phyloP scores from a whole-genome alignment of 331 rosid genomes.

The Telfairia occidentalis region DNA sequence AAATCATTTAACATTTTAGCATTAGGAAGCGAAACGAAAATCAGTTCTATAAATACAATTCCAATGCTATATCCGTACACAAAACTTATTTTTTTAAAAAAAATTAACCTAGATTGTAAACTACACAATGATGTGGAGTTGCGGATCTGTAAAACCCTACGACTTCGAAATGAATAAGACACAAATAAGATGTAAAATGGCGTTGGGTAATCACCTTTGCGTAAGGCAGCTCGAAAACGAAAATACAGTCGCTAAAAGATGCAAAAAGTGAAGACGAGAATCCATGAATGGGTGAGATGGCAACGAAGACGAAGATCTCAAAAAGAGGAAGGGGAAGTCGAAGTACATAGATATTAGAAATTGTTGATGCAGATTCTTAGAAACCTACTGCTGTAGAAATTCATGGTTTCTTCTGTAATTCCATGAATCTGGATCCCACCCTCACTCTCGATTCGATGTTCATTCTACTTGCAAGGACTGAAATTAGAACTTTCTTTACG shows the following conservation, averaged over 20 bases:
- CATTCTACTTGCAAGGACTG: background rate
- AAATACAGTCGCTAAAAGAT: constrained; percentile 16
- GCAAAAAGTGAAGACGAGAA: constrained; percentile 25
- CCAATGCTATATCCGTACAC: background rate
- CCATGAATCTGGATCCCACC: background rate
- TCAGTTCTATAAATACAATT: background rate
- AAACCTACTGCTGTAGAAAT: background rate
- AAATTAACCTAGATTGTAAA: background rate
- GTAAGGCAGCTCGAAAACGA: constrained; percentile 19
- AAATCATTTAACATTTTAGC: background rate
- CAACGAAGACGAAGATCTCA: background rate
- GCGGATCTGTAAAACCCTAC: background rate
- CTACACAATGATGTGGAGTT: background rate
- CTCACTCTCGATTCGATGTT: background rate
- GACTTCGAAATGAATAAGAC: background rate
- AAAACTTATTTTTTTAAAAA: background rate
- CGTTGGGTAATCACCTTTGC: constrained; percentile 21
- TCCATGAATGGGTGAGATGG: constrained; percentile 27
- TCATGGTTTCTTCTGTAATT: background rate
- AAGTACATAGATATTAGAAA: background rate
- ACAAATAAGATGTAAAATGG: background rate
- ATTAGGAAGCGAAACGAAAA: background rate
- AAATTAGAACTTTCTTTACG: background rate
- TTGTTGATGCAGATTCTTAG: background rate
- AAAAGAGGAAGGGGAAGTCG: background rate